These are phyloP conservation scores for Tulasnella sp. DNA, from an alignment of 768 basidiomycete genomes.

Conservation along the genomic window DNA sequence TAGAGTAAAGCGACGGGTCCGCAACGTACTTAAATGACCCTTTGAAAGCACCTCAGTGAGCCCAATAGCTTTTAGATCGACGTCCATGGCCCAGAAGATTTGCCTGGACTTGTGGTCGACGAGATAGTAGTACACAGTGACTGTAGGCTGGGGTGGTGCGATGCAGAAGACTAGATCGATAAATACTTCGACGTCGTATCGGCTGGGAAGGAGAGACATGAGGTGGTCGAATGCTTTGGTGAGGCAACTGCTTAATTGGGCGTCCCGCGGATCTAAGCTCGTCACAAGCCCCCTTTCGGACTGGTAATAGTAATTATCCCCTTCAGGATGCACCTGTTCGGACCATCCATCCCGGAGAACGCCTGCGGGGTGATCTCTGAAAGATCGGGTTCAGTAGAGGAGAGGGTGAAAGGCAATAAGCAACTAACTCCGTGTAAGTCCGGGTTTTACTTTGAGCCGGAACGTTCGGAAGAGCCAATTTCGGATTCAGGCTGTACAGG, in stretches of 20 bases:
- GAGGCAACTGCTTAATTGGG: background rate
- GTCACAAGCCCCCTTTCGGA: background rate
- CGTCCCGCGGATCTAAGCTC: background rate
- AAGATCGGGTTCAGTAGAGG: background rate
- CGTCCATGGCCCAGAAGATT: conserved; percentile 2
- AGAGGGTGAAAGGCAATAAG: background rate
- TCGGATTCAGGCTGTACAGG: background rate
- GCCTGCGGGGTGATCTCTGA: background rate
- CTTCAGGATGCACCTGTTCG: background rate
- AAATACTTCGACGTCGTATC: background rate
- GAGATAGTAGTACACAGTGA: background rate
- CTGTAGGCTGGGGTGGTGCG: background rate
- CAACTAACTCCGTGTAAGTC: background rate
- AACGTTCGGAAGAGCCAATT: background rate
- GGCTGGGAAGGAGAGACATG: background rate
- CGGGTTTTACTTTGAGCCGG: background rate
- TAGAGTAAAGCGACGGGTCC: background rate
- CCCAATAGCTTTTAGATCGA: background rate
- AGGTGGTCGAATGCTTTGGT: background rate
- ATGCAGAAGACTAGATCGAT: background rate
- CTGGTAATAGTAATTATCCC: background rate
- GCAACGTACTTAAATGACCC: background rate
- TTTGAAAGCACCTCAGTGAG: background rate
- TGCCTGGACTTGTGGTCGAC: background rate
- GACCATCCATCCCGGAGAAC: background rate